Conservation (phyloP, 1,284 basidiomycete species). For the Marasmius fiardii region DNA sequence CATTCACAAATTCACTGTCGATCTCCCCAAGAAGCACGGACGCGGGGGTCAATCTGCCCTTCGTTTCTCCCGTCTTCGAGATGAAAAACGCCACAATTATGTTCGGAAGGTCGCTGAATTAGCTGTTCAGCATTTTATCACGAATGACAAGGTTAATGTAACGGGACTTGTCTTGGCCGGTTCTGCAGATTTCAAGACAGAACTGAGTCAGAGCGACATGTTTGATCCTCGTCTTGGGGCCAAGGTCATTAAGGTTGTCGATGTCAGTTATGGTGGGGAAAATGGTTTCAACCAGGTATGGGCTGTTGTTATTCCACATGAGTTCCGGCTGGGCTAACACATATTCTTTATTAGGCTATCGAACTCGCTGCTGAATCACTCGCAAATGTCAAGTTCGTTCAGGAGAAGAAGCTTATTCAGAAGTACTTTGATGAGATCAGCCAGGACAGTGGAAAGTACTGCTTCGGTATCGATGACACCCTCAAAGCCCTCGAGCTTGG, state of each 20-base stretch:
- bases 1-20: constrained; percentile 98
- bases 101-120: constrained; percentile 98
- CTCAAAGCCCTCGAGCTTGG: constrained; percentile 96
- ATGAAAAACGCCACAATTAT: constrained; percentile 99
- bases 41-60: constrained; percentile 99
- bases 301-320: not conserved
- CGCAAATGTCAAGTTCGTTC: constrained; percentile 98
- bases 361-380: constrained; percentile 95
- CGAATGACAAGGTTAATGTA: constrained; percentile 97
- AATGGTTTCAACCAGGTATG: constrained; percentile 96
- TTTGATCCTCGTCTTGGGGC: constrained; percentile 87
- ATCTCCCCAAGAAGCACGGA: constrained; percentile 99
- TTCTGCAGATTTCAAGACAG: constrained; percentile 98
- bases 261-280: constrained; percentile 98
- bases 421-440: constrained; percentile 99
- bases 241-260: constrained; percentile 96
- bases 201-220: constrained; percentile 95
- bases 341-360: constrained; percentile 67
- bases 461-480: constrained; percentile 97
- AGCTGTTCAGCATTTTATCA: constrained; percentile 98
- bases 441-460: constrained; percentile 96
- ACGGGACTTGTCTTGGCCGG: constrained; percentile 97
- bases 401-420: constrained; percentile 97
- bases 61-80: constrained; percentile 99
- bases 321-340: not conserved